phyloP scores from a whole-genome alignment of 2,329 filamentous ascomycete genomes.

The Drechslera avenae region DNA sequence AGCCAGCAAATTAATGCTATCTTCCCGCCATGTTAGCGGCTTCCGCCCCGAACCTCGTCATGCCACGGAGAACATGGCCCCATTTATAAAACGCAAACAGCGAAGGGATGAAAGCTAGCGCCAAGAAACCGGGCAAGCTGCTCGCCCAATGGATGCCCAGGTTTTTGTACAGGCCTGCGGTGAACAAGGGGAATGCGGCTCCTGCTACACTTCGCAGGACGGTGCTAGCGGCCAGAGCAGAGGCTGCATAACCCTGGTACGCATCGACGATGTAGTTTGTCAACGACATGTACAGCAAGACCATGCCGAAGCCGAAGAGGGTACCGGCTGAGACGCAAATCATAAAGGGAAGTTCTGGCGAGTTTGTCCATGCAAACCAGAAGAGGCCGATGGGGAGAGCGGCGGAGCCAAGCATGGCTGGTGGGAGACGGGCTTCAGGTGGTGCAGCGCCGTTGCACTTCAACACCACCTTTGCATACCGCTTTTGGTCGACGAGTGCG shows the following conservation, averaged over 20 bases:
- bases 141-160: conserved; percentile 53
- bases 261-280: conserved; percentile 72
- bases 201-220: conserved; percentile 54
- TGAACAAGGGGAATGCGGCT: conserved; percentile 54
- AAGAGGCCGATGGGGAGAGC: conserved; percentile 56
- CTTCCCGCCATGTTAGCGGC: no score
- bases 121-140: conserved; percentile 52
- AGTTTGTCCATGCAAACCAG: conserved; percentile 59
- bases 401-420: conserved; percentile 60
- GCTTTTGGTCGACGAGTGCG: conserved; percentile 39
- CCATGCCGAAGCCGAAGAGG: conserved; percentile 53
- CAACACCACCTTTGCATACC: conserved; percentile 43
- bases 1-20: no score
- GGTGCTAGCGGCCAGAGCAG: conserved; percentile 54
- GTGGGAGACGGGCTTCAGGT: conserved; percentile 56
- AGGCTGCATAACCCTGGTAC: conserved; percentile 54
- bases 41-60: no score
- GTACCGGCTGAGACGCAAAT: conserved; percentile 57
- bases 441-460: conserved; percentile 50
- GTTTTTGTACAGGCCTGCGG: conserved; percentile 48
- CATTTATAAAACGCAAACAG: no score
- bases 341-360: conserved; percentile 60
- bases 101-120: conserved; percentile 33
- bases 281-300: conserved; percentile 48
- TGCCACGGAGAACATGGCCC: no score